Percentiles rank a stretch among this genome's conserved stretches.
Conservation (phyloP, 805 yeast genomes). For the Lachancea quebecensis region DNA sequence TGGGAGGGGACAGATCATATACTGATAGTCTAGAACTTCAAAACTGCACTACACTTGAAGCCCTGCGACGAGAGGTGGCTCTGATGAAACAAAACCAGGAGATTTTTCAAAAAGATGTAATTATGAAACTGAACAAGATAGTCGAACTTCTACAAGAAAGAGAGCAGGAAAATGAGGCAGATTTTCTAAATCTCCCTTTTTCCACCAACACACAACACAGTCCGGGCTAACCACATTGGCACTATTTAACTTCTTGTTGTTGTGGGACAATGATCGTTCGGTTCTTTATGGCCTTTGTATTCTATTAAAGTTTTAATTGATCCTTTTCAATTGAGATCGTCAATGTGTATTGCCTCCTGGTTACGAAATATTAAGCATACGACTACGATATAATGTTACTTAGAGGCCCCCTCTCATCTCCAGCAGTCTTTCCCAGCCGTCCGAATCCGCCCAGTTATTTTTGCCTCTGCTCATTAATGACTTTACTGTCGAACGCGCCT, state of each 20-base stretch:
- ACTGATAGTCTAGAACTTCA: background rate
- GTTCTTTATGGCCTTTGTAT: too few relatives aligned
- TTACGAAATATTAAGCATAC: too few relatives aligned
- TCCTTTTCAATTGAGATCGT: background rate
- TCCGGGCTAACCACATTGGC: background rate
- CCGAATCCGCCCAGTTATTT: conserved; percentile 69
- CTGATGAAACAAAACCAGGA: conserved; percentile 9
- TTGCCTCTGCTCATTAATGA: conserved; percentile 75
- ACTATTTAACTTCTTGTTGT: too few relatives aligned
- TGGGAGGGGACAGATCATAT: background rate
- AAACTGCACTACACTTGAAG: background rate
- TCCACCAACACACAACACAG: background rate
- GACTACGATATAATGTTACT: background rate
- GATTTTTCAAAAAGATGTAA: conserved; percentile 10
- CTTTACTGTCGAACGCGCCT: conserved; percentile 65
- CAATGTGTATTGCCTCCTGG: background rate
- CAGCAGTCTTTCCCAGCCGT: conserved; percentile 63
- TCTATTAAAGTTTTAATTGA: background rate
- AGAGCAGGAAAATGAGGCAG: background rate
- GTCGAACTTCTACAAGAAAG: conserved; percentile 4
- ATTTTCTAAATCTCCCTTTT: background rate
- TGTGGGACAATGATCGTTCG: too few relatives aligned
- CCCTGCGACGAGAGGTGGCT: background rate
- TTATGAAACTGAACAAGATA: conserved; percentile 11
- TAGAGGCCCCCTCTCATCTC: conserved; percentile 28